Evolutionary conservation across 352 stramenopile species (phyloP).

Genomic region (Plasmopara muralis): DNA sequence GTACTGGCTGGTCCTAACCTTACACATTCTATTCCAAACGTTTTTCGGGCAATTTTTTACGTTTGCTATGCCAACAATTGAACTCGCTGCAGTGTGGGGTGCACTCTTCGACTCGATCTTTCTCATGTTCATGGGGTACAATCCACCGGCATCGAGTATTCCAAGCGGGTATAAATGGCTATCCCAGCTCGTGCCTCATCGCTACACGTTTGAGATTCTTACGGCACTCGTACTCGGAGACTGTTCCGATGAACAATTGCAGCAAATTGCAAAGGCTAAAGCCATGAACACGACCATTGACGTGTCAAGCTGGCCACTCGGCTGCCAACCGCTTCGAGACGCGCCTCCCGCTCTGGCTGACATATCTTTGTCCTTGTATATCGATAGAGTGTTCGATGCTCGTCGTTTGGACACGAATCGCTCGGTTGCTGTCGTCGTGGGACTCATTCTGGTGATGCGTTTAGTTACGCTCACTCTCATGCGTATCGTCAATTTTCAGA

Average conservation of each 20-base stretch:
- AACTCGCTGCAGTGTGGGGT: constrained; percentile 37
- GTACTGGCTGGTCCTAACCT: constrained; percentile 35
- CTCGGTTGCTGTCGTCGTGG: constrained; percentile 46
- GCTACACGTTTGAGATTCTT: constrained; percentile 35
- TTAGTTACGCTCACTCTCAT: constrained; percentile 45
- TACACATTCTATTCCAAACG: constrained; percentile 39
- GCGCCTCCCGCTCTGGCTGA: constrained; percentile 35
- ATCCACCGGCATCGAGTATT: constrained; percentile 34
- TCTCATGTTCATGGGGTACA: constrained; percentile 53
- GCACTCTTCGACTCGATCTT: constrained; percentile 44
- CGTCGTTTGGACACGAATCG: constrained; percentile 34
- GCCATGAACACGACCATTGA: constrained; percentile 25
- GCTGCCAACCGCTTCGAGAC: constrained; percentile 45
- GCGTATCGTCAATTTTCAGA: constrained; percentile 58
- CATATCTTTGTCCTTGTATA: constrained; percentile 48
- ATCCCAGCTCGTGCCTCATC: constrained; percentile 32
- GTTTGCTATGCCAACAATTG: constrained; percentile 37
- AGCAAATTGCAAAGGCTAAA: constrained; percentile 20
- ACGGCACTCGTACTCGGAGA: constrained; percentile 37
- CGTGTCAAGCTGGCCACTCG: constrained; percentile 31
- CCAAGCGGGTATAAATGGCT: constrained; percentile 45
- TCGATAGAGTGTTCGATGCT: constrained; percentile 51
- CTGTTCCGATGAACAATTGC: constrained; percentile 28
- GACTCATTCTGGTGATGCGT: constrained; percentile 42
- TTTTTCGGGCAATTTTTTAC: constrained; percentile 66